Conservation (phyloP, 192 early-diverging fungal species). For the Dissophora globulifera region DNA sequence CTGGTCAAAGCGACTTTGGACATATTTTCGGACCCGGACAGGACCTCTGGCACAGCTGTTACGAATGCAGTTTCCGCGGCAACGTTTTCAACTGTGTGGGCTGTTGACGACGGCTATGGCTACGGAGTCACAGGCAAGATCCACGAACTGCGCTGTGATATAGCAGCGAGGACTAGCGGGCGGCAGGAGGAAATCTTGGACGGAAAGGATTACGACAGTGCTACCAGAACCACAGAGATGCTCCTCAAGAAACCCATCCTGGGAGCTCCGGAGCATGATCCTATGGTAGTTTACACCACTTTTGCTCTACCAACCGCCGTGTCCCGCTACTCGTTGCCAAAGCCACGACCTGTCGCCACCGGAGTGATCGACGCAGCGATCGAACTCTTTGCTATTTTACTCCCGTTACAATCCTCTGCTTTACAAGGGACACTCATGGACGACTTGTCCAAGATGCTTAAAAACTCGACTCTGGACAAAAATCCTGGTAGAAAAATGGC, state of each 20-base stretch:
- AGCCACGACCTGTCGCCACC: conserved; percentile 61
- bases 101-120: conserved; percentile 64
- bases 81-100: conserved; percentile 64
- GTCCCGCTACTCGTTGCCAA: conserved; percentile 45
- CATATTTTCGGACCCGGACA: conserved; percentile 65
- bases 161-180: conserved; percentile 49
- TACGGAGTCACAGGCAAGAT: conserved; percentile 68
- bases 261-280: conserved; percentile 73
- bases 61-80: conserved; percentile 60
- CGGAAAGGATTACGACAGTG: conserved; percentile 53
- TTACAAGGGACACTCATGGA: conserved; percentile 85
- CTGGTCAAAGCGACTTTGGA: conserved; percentile 58
- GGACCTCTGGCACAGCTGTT: conserved; percentile 58
- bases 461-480: conserved; percentile 70
- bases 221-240: conserved; percentile 26
- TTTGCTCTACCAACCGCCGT: conserved; percentile 35
- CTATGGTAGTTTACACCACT: conserved; percentile 62
- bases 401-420: conserved; percentile 72
- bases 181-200: conserved; percentile 55
- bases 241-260: conserved; percentile 68
- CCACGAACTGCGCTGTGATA: conserved; percentile 58
- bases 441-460: conserved; percentile 71
- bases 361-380: conserved; percentile 83
- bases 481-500: conserved; percentile 80
- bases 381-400: conserved; percentile 79